Conservation (phyloP, 805 yeast genomes). For the Candida silvicultrix region DNA sequence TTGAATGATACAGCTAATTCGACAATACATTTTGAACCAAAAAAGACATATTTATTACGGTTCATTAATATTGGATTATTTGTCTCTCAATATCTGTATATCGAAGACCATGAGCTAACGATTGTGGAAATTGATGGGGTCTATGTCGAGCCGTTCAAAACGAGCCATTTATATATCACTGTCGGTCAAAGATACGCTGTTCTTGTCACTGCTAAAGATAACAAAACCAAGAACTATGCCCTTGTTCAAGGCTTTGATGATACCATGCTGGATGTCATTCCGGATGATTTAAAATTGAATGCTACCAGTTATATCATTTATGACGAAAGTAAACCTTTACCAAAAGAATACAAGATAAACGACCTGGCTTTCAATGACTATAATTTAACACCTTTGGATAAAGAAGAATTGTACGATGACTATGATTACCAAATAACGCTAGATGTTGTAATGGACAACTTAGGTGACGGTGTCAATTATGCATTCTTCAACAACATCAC, state of each 20-base stretch:
- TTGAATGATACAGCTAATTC: conserved; percentile 60
- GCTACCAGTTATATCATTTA: conserved; percentile 53
- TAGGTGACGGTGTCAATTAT: conserved; percentile 70
- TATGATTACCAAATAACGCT: conserved; percentile 58
- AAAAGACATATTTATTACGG: conserved; percentile 58
- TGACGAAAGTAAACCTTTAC: conserved; percentile 27
- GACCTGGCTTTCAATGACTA: conserved; percentile 26
- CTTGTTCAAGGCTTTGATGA: conserved; percentile 57
- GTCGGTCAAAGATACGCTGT: conserved; percentile 83
- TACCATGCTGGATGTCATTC: conserved; percentile 65
- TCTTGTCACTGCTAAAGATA: conserved; percentile 48
- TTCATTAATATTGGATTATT: conserved; percentile 65
- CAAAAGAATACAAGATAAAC: conserved; percentile 17
- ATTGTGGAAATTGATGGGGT: conserved; percentile 75
- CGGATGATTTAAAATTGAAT: conserved; percentile 47
- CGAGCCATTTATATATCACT: conserved; percentile 54
- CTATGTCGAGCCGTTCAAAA: conserved; percentile 49
- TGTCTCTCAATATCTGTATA: conserved; percentile 62
- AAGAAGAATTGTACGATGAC: conserved; percentile 39
- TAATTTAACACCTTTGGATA: conserved; percentile 36
- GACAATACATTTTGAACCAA: conserved; percentile 48
- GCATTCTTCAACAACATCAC: conserved; percentile 70
- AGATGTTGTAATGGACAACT: conserved; percentile 57
- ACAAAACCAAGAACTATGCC: conserved; percentile 42
- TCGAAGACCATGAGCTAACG: conserved; percentile 67